Evolutionary conservation across 768 basidiomycete species (phyloP).

Genomic region (Serendipita indica): DNA sequence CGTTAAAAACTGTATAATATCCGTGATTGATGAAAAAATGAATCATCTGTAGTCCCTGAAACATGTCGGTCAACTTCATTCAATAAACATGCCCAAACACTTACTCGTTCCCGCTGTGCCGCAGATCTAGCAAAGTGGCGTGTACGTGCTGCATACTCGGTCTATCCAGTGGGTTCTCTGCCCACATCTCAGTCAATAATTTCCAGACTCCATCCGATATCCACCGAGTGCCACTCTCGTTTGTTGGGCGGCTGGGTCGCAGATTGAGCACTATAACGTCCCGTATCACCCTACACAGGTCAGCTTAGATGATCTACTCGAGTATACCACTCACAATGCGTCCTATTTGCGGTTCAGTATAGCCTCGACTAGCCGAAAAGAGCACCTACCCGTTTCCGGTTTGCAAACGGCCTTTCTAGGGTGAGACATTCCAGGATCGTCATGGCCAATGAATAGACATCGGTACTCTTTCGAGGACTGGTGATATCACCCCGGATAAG

Average conservation of each 20-base stretch:
- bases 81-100: no score
- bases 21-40: no score
- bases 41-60: no score
- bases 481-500: slow-evolving; percentile 31
- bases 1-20: neutral
- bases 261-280: neutral
- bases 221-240: neutral
- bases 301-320: neutral
- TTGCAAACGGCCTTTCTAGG: slow-evolving; percentile 35
- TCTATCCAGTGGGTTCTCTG: neutral
- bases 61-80: no score
- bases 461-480: slow-evolving; percentile 33
- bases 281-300: neutral
- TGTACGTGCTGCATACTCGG: slow-evolving; percentile 8
- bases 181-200: slow-evolving; percentile 1
- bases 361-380: neutral
- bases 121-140: neutral
- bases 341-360: neutral
- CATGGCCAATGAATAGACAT: slow-evolving; percentile 48
- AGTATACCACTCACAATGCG: neutral
- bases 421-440: slow-evolving; percentile 44
- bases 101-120: neutral
- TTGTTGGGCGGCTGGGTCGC: neutral
- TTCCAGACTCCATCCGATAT: slow-evolving; percentile 2
- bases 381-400: slow-evolving; percentile 27